Base-by-base conservation (phyloP, 768 basidiomycete genomes). In the Rickenella mellea region DNA sequence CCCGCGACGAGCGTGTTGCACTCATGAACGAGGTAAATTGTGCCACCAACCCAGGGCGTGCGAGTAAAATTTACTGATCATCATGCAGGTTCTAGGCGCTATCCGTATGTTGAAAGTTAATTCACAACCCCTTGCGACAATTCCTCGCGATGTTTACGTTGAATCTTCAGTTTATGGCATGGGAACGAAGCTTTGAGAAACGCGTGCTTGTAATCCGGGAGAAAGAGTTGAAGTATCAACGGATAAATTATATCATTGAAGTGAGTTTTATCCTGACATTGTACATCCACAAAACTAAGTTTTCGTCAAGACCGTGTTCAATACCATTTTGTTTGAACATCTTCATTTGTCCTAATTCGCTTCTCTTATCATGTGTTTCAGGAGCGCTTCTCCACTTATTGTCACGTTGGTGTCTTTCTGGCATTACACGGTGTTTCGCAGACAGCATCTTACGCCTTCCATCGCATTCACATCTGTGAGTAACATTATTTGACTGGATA, bases 151-250 rank as follows among this genome's bases (percentile, higher is more conserved):
- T 9, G 25, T 33, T 10, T 24, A 30, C 19, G 15, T 21, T 17
- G 15, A 39, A 21, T 31, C 30, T 37, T 15, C 51, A 83, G 80
- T 96, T 93, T 61, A 93, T 94, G 89, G 91, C 89, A 12, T 82
- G 80, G 91, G 91, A 96, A 58, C 78, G 91, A 19, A 88, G 78
- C 55, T 93, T 93, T 51, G 91, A 94, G 61, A 67, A 69, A 19
- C 71, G 70, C 8, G 79, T 92, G 1, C 58, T 83, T 41, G 76
- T 73, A 40, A 68, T 94, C 45, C 75, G 91, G 20, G 78, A 78
- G 31, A 81, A 78, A 49, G 91, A 96, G 58, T 67, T 96, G 19
- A 79, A 78, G 51, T 90, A 78, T 59, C 90, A 92, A 55, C 80
- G 76, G 51, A 59, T 88, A 37, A 96, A 89, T 60, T 97, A 92